Percentiles rank a stretch among this genome's conserved stretches.
phyloP scores from a whole-genome alignment of 2,329 filamentous ascomycete species.

The Cercospora sojina region DNA sequence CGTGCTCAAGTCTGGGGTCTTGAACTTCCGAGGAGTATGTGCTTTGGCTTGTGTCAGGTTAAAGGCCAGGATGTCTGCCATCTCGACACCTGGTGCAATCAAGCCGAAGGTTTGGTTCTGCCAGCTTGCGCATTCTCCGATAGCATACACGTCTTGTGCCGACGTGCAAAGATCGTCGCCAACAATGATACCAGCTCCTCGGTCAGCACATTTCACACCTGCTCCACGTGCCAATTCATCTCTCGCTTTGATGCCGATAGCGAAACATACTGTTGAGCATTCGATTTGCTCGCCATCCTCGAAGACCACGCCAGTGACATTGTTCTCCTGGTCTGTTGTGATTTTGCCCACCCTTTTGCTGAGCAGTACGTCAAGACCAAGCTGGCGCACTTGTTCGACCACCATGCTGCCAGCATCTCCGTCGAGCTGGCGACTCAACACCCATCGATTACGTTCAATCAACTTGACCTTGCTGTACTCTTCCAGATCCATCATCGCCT shows the following conservation, averaged over 20 bases:
- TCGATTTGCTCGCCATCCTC: conserved; percentile 76
- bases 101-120: conserved; percentile 82
- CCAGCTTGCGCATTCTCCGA: conserved; percentile 91
- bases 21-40: conserved; percentile 69
- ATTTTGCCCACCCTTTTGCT: conserved; percentile 72
- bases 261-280: conserved; percentile 83
- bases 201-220: conserved; percentile 69
- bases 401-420: conserved; percentile 78
- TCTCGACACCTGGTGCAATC: conserved; percentile 85
- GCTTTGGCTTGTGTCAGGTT: conserved; percentile 81
- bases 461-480: conserved; percentile 72
- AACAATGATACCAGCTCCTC: conserved; percentile 75
- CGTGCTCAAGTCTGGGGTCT: conserved; percentile 81
- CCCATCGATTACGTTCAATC: conserved; percentile 80
- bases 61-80: conserved; percentile 88
- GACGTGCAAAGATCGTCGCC: conserved; percentile 68
- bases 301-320: conserved; percentile 71
- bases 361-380: conserved; percentile 79
- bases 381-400: conserved; percentile 72
- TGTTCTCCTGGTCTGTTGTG: conserved; percentile 64
- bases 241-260: conserved; percentile 78
- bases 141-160: conserved; percentile 71
- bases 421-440: conserved; percentile 79
- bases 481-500: conserved; percentile 84
- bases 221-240: conserved; percentile 72